Evolutionary conservation across 2,329 filamentous ascomycete genomes (phyloP).

Genomic region (Amauroascus verrucosus): DNA sequence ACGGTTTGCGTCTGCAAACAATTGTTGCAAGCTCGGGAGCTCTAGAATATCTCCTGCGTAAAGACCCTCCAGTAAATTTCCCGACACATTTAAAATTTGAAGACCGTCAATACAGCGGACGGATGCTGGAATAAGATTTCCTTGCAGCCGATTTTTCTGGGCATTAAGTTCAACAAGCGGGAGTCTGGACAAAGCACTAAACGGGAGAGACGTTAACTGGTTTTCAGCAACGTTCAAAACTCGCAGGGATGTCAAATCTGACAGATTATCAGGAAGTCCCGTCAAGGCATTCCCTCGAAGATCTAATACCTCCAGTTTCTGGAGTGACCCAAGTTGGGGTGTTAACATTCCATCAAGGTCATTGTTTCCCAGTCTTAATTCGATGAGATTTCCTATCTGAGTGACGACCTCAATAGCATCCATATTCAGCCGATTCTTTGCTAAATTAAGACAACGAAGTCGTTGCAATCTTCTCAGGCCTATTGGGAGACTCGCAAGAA

Average conservation of each 20-base stretch:
- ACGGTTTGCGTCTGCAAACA: conserved; percentile 73
- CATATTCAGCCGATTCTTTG: conserved; percentile 66
- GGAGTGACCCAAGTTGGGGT: conserved; percentile 52
- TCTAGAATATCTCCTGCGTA: conserved; percentile 43
- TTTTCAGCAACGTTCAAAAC: conserved; percentile 75
- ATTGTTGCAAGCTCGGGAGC: conserved; percentile 60
- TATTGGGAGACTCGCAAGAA: conserved; percentile 59
- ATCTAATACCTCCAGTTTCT: conserved; percentile 67
- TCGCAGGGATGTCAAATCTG: conserved; percentile 58
- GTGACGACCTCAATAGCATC: conserved; percentile 61
- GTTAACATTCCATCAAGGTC: conserved; percentile 59
- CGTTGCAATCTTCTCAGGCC: conserved; percentile 63
- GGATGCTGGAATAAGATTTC: conserved; percentile 56
- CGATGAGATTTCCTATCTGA: conserved; percentile 61
- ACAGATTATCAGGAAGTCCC: conserved; percentile 56
- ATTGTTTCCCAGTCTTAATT: conserved; percentile 75
- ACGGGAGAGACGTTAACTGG: conserved; percentile 58
- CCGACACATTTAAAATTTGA: conserved; percentile 65
- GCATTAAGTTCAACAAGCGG: conserved; percentile 64
- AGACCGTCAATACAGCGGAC: conserved; percentile 53
- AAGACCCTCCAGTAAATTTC: conserved; percentile 57
- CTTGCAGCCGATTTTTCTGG: conserved; percentile 67
- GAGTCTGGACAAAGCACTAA: conserved; percentile 55
- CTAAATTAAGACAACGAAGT: conserved; percentile 73
- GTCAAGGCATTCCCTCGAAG: conserved; percentile 70